Conservation (phyloP, 306 rosid species). For the Glycine tomentella region DNA sequence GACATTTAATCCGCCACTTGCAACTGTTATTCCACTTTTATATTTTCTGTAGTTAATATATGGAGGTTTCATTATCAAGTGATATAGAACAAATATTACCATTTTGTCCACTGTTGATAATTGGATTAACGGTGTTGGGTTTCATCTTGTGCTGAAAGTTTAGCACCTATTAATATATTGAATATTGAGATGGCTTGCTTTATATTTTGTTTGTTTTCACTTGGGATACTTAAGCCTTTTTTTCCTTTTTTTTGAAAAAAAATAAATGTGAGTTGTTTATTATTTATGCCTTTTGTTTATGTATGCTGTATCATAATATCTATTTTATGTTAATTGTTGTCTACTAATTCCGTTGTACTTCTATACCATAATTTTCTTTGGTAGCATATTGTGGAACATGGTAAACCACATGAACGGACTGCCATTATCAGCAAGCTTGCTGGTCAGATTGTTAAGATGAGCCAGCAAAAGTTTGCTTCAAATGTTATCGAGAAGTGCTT, state of each 20-base stretch:
- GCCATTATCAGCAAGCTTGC: constrained; percentile 86
- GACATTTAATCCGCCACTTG: background rate
- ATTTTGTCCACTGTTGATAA: constrained; percentile 6
- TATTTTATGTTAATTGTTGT: constrained; percentile 29
- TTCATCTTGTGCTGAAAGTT: constrained; percentile 29
- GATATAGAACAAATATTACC: constrained; percentile 15
- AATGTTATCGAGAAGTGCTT: constrained; percentile 97
- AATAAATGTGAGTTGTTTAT: constrained; percentile 13
- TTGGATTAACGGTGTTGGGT: background rate
- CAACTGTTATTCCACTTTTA: constrained; percentile 23
- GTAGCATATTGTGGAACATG: constrained; percentile 88
- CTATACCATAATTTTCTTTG: constrained; percentile 44
- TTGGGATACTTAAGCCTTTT: background rate
- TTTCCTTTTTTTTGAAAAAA: no score
- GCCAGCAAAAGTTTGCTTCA: constrained; percentile 99
- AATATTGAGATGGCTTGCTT: constrained; percentile 28
- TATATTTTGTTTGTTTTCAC: constrained; percentile 14
- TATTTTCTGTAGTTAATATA: background rate
- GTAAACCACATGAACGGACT: constrained; percentile 79
- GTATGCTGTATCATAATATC: constrained; percentile 23
- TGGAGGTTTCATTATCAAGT: constrained; percentile 18
- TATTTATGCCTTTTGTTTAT: constrained; percentile 15
- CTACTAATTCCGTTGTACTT: constrained; percentile 29
- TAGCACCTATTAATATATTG: constrained; percentile 20
- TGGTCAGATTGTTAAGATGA: constrained; percentile 97